Conservation (phyloP, 116 monocot species). For the Papilionanthe hybrid region DNA sequence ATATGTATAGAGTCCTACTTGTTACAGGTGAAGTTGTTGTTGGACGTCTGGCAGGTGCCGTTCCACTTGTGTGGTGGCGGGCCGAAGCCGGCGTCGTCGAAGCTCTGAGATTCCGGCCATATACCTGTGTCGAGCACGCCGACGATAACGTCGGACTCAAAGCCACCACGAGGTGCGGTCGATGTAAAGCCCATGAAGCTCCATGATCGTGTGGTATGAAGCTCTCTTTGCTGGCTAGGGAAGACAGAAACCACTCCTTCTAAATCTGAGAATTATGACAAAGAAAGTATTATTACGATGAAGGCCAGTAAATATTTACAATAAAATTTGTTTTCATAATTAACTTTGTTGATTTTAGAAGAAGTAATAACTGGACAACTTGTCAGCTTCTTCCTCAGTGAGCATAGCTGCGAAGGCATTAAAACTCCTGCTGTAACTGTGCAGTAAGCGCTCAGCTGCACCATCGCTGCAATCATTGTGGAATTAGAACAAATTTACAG, state of each 20-base stretch:
- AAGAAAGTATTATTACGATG: too few relatives aligned
- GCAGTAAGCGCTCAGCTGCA: neutral
- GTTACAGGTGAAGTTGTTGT: constrained; percentile 23
- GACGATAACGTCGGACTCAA: constrained; percentile 11
- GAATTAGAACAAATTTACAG: too few relatives aligned
- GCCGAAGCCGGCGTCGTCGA: constrained; percentile 25
- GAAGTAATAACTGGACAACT: neutral
- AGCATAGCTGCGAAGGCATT: constrained; percentile 16
- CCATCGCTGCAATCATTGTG: neutral
- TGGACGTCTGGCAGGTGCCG: constrained; percentile 18
- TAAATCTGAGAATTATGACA: constrained; percentile 4
- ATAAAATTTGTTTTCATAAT: neutral
- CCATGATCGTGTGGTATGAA: constrained; percentile 27
- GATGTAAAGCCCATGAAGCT: constrained; percentile 14
- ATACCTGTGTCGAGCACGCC: constrained; percentile 25
- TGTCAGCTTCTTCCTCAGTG: neutral
- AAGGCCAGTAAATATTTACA: neutral
- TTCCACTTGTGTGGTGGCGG: constrained; percentile 29
- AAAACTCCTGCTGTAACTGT: constrained; percentile 12
- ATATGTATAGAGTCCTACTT: constrained; percentile 5
- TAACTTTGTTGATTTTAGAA: too few relatives aligned
- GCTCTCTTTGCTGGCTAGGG: constrained; percentile 1
- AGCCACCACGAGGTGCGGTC: neutral
- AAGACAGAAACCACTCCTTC: constrained; percentile 18
- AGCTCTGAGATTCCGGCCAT: constrained; percentile 36